Base-by-base conservation (phyloP, 169 alveolate genomes). In the Babesia ovis region DNA sequence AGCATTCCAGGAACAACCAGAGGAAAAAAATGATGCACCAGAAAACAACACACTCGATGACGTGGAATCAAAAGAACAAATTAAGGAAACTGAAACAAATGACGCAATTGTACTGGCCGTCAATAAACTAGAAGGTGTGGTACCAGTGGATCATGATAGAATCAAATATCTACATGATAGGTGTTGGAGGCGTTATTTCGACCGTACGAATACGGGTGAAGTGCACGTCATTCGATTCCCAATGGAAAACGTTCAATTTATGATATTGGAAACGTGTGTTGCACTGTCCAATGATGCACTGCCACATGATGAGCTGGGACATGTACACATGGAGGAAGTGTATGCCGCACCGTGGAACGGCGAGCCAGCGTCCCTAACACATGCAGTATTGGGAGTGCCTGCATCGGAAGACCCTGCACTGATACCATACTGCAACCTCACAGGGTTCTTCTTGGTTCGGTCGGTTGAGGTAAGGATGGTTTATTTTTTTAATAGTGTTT, bases 41-140 rank as follows among this genome's bases (percentile, higher is more conserved):
- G 56, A 48, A 8, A 16, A 29, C 27, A 25, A 51, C 20, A n/a
- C n/a, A n/a, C 1, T 51, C 4, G 43, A 55, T 55, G 3, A 1
- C 14, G 42, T 34, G 25, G 23, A 32, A 31, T 1, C 45, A 8
- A 27, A 29, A 18, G 67, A 37, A 4, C 39, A 22, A 1, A 11
- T 35, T 23, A n/a, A 54, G 22, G 11, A 31, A 20, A 22, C 18
- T 4, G 39, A 18, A 23, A 35, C 74, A 22, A 56, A 53, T n/a
- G 81, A 77, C 5, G 72, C 68, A 35, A 48, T 68, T 6, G 86
- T 79, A 9, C 48, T 86, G 20, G 90, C 82, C 32, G 46, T 86
- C 43, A 50, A 83, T 31, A 86, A 86, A 53, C 81, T 85, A 34
- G 92, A 86, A 31, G 92, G 92, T 34, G 92, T 86, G 18, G 90